These are phyloP conservation scores for Colletotrichum sp. DNA, from an alignment of 2,329 filamentous ascomycete genomes.

Conservation along the genomic window DNA sequence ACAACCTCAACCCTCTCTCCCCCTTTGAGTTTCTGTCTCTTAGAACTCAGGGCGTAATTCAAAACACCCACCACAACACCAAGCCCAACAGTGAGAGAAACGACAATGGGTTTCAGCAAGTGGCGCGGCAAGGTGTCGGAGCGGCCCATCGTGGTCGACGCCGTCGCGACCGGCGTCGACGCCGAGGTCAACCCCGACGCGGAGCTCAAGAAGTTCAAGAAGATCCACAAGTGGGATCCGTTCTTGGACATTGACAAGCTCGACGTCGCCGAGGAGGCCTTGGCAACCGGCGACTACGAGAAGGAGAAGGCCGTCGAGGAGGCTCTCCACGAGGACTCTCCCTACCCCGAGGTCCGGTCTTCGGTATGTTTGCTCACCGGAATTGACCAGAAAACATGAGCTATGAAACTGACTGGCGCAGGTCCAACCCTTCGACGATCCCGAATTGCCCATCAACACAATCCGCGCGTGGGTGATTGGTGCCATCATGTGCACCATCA, in stretches of 20 bases:
- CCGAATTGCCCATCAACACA: conserved; percentile 60
- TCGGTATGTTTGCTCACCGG: conserved; percentile 24
- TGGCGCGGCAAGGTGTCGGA: conserved; percentile 51
- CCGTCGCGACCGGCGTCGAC: conserved; percentile 41
- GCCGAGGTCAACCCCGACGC: conserved; percentile 42
- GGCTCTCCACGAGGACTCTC: conserved; percentile 57
- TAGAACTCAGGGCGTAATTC: not conserved
- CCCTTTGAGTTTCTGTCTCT: conserved; percentile 7
- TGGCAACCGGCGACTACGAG: conserved; percentile 47
- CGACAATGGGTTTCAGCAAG: conserved; percentile 35
- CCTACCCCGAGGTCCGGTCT: conserved; percentile 54
- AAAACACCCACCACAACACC: not conserved
- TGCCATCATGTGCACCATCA: conserved; percentile 60
- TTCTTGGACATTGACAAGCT: conserved; percentile 59
- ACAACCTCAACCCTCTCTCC: not conserved
- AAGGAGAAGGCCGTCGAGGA: conserved; percentile 51
- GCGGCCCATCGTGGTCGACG: conserved; percentile 40
- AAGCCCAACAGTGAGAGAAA: not conserved
- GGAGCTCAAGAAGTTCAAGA: conserved; percentile 47
- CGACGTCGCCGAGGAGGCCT: conserved; percentile 54
- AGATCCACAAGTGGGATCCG: conserved; percentile 61
- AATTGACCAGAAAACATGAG: not conserved
- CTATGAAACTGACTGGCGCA: not conserved
- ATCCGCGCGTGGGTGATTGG: conserved; percentile 66
- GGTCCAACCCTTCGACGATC: conserved; percentile 39